phyloP scores from a whole-genome alignment of 2,329 filamentous ascomycete species.

The Talaromyces sp. region DNA sequence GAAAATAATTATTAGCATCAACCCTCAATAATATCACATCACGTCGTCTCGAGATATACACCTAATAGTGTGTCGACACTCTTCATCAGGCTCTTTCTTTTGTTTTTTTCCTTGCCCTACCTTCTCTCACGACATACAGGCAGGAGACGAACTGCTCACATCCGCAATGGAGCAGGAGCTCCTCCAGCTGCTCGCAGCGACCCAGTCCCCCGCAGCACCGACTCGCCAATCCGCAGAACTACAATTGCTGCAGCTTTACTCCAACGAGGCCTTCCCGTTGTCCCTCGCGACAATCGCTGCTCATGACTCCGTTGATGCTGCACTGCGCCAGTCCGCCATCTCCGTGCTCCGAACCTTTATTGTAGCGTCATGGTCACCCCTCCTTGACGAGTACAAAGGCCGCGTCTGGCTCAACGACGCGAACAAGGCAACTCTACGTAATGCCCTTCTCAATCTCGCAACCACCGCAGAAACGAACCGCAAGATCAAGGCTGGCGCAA shows the following conservation, averaged over 20 bases:
- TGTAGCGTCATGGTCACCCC: conserved; percentile 75
- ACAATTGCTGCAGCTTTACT: conserved; percentile 69
- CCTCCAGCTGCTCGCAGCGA: conserved; percentile 80
- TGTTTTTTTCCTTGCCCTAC: neutral
- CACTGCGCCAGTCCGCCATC: conserved; percentile 79
- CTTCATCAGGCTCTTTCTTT: neutral
- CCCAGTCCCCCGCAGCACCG: conserved; percentile 71
- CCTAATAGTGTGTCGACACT: neutral
- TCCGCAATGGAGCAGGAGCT: conserved; percentile 84
- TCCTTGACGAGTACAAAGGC: conserved; percentile 67
- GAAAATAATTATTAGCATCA: conserved; percentile 4
- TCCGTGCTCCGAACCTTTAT: conserved; percentile 79
- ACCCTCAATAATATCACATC: neutral
- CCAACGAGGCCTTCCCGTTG: conserved; percentile 68
- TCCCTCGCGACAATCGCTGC: conserved; percentile 77
- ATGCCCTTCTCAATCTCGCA: conserved; percentile 71
- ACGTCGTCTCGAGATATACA: neutral
- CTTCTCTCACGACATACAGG: neutral
- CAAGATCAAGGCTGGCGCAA: conserved; percentile 84
- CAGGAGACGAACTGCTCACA: conserved; percentile 5
- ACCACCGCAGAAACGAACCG: conserved; percentile 71
- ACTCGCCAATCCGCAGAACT: conserved; percentile 83
- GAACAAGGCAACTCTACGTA: conserved; percentile 69
- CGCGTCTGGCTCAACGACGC: conserved; percentile 67
- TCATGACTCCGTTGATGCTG: conserved; percentile 67